Base-by-base conservation (phyloP, 352 stramenopile genomes). In the Plasmopara halstedii region DNA sequence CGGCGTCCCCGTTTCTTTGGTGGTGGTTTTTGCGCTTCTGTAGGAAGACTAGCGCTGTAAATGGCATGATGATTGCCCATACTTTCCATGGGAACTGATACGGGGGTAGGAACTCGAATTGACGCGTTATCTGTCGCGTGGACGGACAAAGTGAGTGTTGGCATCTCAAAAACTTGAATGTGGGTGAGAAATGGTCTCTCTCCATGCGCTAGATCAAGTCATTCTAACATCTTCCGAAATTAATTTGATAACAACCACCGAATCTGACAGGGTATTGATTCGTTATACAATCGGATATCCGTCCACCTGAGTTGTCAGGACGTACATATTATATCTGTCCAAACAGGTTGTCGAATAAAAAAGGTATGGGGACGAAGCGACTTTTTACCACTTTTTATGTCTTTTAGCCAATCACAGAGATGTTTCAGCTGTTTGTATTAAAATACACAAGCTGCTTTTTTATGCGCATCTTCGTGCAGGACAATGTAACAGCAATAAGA, bases 1-100 rank as follows among this genome's bases (percentile, higher is more conserved):
- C 65, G 62, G 0, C 74, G 65, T 2, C 74, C 74, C 15, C 74
- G 70, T 20, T 59, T 34, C 46, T 55, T 58, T 0, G 44, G 48
- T 20, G 33, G 46, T 6, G 23, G 35, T 13, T 35, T 48, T 22
- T 25, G 21, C 23, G 22, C 22, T 15, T 42, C 20, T 4, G 13
- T 17, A 2, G 37, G 1, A 4, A 6, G 11, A n/a, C n/a, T 42
- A 8, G 15, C 15, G 13, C 14, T 20, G 11, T 26, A 27, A 10
- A 26, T 44, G 34, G 55, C 32, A 1, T 17, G 31, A n/a, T 11
- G 29, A 10, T 58, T 48, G 23, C 32, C 46, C 10, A 42, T 44
- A 4, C 32, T 7, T n/a, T 7, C 39, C 34, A 18, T 11, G 41
- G 31, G 4, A 10, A 27, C 5, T 27, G 42, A 13, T 39, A 21